phyloP scores from a whole-genome alignment of 306 rosid genomes.

The Gastrolobium villosum region DNA sequence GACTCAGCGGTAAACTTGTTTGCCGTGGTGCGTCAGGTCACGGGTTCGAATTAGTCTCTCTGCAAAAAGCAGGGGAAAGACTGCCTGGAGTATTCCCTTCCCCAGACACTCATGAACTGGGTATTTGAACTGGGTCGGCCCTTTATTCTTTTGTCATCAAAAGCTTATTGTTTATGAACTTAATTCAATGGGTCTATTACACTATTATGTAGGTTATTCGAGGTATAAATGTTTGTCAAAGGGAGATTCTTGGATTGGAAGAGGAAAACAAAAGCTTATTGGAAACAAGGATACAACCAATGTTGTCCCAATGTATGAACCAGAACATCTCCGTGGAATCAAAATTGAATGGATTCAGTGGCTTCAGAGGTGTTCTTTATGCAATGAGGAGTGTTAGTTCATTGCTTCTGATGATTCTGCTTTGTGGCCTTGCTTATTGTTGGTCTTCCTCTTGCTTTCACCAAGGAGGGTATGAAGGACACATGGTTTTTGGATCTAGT shows the following conservation, averaged over 20 bases:
- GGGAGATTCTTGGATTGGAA: slow-evolving; percentile 73
- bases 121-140: too few relatives aligned
- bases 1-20: too few relatives aligned
- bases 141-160: background rate
- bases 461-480: slow-evolving; percentile 49
- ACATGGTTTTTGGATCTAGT: slow-evolving; percentile 61
- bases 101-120: too few relatives aligned
- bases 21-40: too few relatives aligned
- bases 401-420: slow-evolving; percentile 71
- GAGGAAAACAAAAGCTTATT: slow-evolving; percentile 76
- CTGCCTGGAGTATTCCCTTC: too few relatives aligned
- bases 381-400: slow-evolving; percentile 84
- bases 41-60: too few relatives aligned
- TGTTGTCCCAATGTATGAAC: slow-evolving; percentile 55
- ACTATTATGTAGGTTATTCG: slow-evolving; percentile 56
- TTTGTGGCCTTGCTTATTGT: slow-evolving; percentile 68
- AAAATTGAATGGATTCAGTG: slow-evolving; percentile 76
- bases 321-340: slow-evolving; percentile 60
- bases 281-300: slow-evolving; percentile 72
- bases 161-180: background rate
- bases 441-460: slow-evolving; percentile 72
- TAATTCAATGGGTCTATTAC: slow-evolving; percentile 14
- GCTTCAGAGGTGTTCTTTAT: slow-evolving; percentile 82
- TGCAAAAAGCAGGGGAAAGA: too few relatives aligned
- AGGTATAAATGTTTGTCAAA: slow-evolving; percentile 70